Evolutionary conservation across 2,329 filamentous ascomycete genomes (phyloP).

Genomic region (Colletotrichum sidae): DNA sequence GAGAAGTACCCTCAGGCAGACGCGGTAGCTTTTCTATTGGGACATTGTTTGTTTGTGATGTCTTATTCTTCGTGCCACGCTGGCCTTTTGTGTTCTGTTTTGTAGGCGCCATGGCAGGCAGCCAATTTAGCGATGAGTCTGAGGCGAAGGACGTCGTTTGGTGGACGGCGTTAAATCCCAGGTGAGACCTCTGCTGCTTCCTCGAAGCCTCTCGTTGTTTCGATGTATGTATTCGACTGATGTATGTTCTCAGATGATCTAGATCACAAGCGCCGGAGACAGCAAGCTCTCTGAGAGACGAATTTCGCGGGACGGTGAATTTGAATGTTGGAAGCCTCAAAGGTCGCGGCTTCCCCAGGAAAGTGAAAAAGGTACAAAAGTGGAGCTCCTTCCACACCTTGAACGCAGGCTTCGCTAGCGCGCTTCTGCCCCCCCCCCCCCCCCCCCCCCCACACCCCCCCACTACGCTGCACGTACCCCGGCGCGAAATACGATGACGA

Average conservation of each 20-base stretch:
- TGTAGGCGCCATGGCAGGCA: conserved; percentile 38
- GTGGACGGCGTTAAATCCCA: too few species aligned
- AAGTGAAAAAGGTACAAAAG: conserved; percentile 16
- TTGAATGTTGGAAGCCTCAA: not conserved
- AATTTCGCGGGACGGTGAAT: not conserved
- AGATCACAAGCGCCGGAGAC: not conserved
- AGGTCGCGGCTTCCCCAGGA: not conserved
- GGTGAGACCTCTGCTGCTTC: too few species aligned
- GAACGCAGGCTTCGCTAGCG: conserved; percentile 14
- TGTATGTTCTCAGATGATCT: not conserved
- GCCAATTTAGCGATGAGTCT: conserved; percentile 7
- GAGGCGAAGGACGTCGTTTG: not conserved
- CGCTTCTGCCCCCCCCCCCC: conserved; percentile 3
- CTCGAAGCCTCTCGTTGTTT: not conserved
- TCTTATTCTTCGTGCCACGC: conserved; percentile 5
- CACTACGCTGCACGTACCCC: not conserved
- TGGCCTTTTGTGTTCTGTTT: conserved; percentile 8
- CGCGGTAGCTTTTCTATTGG: conserved; percentile 25
- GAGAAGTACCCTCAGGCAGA: conserved; percentile 40
- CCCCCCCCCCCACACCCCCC: conserved; percentile 13
- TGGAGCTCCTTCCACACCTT: not conserved
- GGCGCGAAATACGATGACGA: conserved; percentile 25
- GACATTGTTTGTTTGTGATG: not conserved
- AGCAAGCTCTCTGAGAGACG: not conserved
- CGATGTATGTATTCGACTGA: not conserved